These are phyloP conservation scores for Singerocomus rubriflavus DNA, from an alignment of 1,284 basidiomycete species.

Conservation along the genomic window DNA sequence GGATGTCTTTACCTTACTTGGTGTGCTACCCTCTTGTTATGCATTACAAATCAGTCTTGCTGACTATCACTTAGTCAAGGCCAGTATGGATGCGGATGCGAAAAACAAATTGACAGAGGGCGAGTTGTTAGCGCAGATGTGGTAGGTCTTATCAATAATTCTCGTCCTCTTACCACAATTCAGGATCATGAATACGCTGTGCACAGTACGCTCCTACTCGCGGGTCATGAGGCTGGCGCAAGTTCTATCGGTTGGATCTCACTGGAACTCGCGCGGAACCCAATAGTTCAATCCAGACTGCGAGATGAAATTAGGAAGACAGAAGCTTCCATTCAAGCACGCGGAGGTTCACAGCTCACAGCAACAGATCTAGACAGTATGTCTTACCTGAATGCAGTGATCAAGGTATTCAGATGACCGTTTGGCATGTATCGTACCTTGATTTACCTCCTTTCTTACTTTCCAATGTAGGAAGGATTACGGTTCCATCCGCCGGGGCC, in stretches of 20 bases:
- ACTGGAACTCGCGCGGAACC: constrained; percentile 40
- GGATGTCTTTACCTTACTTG: constrained; percentile 34
- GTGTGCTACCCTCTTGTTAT: constrained; percentile 23
- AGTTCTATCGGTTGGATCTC: constrained; percentile 40
- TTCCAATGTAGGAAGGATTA: constrained; percentile 34
- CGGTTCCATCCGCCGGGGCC: constrained; percentile 36
- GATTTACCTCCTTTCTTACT: not conserved
- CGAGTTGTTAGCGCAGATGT: constrained; percentile 54
- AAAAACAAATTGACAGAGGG: constrained; percentile 43
- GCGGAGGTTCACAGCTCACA: constrained; percentile 40
- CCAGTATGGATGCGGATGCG: constrained; percentile 46
- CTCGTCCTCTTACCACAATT: not conserved
- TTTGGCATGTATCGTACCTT: not conserved
- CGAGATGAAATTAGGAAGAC: constrained; percentile 38
- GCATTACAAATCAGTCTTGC: no score
- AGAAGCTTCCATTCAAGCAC: constrained; percentile 34
- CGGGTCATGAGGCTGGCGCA: constrained; percentile 46
- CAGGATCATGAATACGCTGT: not conserved
- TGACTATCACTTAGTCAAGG: constrained; percentile 41
- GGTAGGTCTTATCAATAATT: constrained; percentile 25
- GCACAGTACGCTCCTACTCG: constrained; percentile 25
- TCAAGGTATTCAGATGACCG: constrained; percentile 40
- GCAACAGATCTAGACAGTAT: constrained; percentile 47
- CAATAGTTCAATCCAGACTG: constrained; percentile 38
- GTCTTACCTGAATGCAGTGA: constrained; percentile 47